Evolutionary conservation across 192 early-diverging fungal species (phyloP), one percentile per base, ranked within the genome.

Genomic region (Phlyctochytrium planicorne): DNA sequence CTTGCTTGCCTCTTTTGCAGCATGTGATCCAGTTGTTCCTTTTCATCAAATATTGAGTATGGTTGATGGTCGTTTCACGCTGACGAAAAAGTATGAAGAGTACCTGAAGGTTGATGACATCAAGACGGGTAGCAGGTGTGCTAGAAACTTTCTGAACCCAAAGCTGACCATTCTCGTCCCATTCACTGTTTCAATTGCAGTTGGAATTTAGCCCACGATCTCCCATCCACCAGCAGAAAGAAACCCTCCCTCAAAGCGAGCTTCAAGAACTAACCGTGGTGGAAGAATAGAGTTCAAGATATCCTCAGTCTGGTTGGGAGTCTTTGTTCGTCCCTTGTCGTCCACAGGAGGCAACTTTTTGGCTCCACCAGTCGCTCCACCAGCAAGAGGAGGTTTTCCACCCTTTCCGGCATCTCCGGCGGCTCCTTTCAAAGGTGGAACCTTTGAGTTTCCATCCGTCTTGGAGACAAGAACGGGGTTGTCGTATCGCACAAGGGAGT

Each of bases 11-110:
- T 67, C 67, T 87, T 87, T 74, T 87, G 86, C 17, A 87, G 76
- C 75, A 83, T 85, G 56, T 87, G 86, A 53, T 87, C 86, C 35
- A 87, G 76, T 74, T 87, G 86, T 69, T 87, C 86, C 76, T 87
- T 68, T 4, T 62, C 23, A 30, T 10, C 24, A 52, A 75, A 63
- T 1, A 10, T 16, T 52, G 50, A n/a, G 50, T 16, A 29, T 63
- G 34, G 16, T 25, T 27, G 25, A 12, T 14, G 20, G 29, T 71
- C 50, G 0, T n/a, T 4, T 52, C 24, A 50, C 16, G 34, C 20
- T 50, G 57, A 36, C 1, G 50, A n/a, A n/a, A n/a, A n/a, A n/a
- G n/a, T n/a, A n/a, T n/a, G n/a, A n/a, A 50, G 10, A 17, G 10
- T 67, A 79, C 77, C 62, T 79, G 77, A 23, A 82, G 68, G 68